Evolutionary conservation across 371 early-diverging fungal genomes (phyloP).

Genomic region (Haplosporangium sp.): DNA sequence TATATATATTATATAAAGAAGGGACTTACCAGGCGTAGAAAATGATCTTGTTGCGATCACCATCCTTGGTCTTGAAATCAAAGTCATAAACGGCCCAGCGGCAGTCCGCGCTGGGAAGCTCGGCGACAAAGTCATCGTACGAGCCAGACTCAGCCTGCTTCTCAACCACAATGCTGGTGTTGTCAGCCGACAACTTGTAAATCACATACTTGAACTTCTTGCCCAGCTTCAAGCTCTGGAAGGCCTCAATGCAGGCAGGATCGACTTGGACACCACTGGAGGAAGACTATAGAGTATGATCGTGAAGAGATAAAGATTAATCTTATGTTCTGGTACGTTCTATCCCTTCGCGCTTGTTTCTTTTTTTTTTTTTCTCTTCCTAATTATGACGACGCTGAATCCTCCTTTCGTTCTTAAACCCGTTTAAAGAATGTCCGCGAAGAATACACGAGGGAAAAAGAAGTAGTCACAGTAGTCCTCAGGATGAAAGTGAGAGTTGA

Average conservation of each 20-base stretch:
- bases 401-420: too few relatives aligned
- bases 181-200: constrained; percentile 71
- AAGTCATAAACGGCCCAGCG: constrained; percentile 82
- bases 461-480: too few relatives aligned
- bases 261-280: constrained; percentile 69
- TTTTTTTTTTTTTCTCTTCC: too few relatives aligned
- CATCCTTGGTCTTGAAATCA: constrained; percentile 61
- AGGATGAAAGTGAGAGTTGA: too few relatives aligned
- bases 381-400: too few relatives aligned
- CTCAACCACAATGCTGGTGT: constrained; percentile 65
- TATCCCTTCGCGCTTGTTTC: too few relatives aligned
- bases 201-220: constrained; percentile 72
- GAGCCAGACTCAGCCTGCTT: constrained; percentile 52
- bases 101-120: constrained; percentile 70
- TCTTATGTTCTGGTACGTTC: too few relatives aligned
- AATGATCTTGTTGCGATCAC: constrained; percentile 73
- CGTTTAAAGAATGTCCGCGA: too few relatives aligned
- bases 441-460: too few relatives aligned
- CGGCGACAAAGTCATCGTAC: constrained; percentile 68
- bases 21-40: constrained; percentile 71
- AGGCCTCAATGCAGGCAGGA: constrained; percentile 61
- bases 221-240: constrained; percentile 67
- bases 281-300: constrained; percentile 23
- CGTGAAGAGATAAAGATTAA: too few relatives aligned
- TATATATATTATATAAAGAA: too few relatives aligned